Percentiles rank a stretch among this genome's conserved stretches.
phyloP scores from a whole-genome alignment of 306 rosid species.

The Dicorynia guianensis region DNA sequence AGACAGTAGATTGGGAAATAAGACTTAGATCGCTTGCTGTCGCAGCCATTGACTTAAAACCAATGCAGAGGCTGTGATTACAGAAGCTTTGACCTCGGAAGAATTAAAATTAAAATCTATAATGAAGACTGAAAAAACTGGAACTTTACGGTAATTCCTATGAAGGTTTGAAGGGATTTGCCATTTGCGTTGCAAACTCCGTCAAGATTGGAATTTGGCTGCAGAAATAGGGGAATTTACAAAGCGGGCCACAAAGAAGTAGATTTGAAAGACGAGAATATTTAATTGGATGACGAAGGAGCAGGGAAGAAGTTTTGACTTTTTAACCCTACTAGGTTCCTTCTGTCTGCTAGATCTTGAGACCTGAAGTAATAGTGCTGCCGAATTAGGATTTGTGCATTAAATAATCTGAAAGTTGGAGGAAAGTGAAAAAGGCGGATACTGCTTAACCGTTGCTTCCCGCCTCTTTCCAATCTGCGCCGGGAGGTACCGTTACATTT shows the following conservation, averaged over 20 bases:
- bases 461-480: neutral
- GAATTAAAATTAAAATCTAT: neutral
- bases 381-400: neutral
- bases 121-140: slow-evolving; percentile 21
- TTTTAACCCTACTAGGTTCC: neutral
- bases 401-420: slow-evolving; percentile 16
- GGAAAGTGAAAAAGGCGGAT: neutral
- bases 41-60: slow-evolving; percentile 56
- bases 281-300: neutral
- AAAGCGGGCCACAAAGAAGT: slow-evolving; percentile 3
- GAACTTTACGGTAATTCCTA: neutral
- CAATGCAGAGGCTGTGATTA: neutral
- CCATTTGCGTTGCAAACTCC: slow-evolving; percentile 50
- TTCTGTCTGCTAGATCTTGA: no score
- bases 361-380: no score
- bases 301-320: neutral
- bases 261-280: neutral
- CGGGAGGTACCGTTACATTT: neutral
- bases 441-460: neutral
- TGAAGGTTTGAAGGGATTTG: slow-evolving; percentile 28
- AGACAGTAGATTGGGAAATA: slow-evolving; percentile 19
- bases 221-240: slow-evolving; percentile 35
- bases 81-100: slow-evolving; percentile 24
- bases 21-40: slow-evolving; percentile 48
- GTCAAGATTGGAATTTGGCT: slow-evolving; percentile 39